A percentile compares a stretch with the other conserved stretches of the same genome.
Conservation (phyloP, 73 alveolate genomes). For the Tetrahymena elliotti region DNA sequence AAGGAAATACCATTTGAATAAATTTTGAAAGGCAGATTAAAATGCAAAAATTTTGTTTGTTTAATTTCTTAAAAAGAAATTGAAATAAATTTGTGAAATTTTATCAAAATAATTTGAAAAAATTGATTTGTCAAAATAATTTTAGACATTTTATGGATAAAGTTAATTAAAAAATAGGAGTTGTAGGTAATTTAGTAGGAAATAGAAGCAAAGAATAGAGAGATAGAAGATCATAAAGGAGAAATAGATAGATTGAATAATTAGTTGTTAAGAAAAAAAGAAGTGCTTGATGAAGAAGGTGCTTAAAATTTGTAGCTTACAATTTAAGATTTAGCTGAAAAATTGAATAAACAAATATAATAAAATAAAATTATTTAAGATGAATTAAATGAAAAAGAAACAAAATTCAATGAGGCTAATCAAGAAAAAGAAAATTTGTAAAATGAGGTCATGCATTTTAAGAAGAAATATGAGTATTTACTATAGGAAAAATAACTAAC, state of each 20-base stretch:
- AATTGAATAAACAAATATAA: neutral
- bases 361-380: neutral
- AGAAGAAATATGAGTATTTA: constrained; percentile 25
- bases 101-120: no score
- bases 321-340: neutral
- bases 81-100: no score
- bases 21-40: no score
- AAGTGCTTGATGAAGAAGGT: neutral
- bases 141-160: no score
- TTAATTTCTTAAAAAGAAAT: no score
- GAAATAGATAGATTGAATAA: neutral
- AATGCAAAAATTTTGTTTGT: no score
- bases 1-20: no score
- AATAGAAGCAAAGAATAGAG: neutral
- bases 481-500: neutral
- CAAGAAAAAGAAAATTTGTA: constrained; percentile 26
- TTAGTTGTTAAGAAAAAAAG: neutral
- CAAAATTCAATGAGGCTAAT: neutral
- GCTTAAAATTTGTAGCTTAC: neutral
- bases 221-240: neutral
- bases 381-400: constrained; percentile 3
- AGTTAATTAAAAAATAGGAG: neutral
- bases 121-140: no score
- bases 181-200: neutral
- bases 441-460: constrained; percentile 16